Evolutionary conservation across 2,329 filamentous ascomycete genomes (phyloP).

Genomic region (Colletotrichum liriopes): DNA sequence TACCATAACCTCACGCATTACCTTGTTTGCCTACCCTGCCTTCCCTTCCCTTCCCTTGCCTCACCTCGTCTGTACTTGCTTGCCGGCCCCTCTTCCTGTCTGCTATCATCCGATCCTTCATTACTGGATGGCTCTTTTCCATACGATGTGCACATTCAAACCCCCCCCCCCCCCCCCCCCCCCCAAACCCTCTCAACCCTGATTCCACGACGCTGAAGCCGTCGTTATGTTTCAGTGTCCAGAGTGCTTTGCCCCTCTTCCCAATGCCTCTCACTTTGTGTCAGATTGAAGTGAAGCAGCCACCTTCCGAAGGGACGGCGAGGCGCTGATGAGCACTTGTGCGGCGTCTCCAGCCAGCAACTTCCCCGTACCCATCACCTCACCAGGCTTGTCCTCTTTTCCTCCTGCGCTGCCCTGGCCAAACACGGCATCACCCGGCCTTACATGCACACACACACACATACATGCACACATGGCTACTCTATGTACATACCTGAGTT

Average conservation of each 20-base stretch:
- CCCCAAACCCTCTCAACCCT: not conserved
- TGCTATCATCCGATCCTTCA: not conserved
- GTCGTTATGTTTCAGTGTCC: not conserved
- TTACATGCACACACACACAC: slow-evolving; percentile 14
- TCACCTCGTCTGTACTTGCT: not conserved
- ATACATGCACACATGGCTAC: slow-evolving; percentile 3
- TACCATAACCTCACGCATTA: not conserved
- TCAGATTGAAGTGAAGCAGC: not conserved
- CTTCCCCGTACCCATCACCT: slow-evolving; percentile 6
- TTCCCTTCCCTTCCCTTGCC: not conserved
- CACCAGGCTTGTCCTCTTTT: slow-evolving; percentile 1
- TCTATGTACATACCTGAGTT: slow-evolving; percentile 22
- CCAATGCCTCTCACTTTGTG: not conserved
- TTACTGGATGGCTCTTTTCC: not conserved
- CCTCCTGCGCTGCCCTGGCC: slow-evolving; percentile 6
- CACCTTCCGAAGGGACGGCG: not conserved
- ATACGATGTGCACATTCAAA: not conserved
- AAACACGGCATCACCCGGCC: slow-evolving; percentile 8
- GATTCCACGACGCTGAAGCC: not conserved
- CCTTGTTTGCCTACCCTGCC: slow-evolving; percentile 4
- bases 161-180: not conserved
- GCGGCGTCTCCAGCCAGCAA: not conserved
- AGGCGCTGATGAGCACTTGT: not conserved
- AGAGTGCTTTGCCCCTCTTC: not conserved
- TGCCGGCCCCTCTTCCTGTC: not conserved